Evolutionary conservation across 2,329 filamentous ascomycete genomes (phyloP), one percentile per base, ranked within the genome.

Genomic region (Pezicula carpinea): DNA sequence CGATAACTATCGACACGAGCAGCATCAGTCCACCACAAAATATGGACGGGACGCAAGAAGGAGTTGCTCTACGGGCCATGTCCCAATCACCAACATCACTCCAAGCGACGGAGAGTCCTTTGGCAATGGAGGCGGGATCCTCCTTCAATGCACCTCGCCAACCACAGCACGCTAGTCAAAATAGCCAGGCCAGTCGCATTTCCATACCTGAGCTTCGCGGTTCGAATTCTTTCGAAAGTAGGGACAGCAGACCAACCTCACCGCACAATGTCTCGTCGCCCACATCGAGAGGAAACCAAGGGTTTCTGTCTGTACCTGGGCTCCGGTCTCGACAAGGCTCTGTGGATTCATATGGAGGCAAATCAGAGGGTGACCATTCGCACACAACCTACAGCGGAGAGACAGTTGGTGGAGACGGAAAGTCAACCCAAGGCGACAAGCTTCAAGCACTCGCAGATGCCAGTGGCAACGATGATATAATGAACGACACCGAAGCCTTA

Each of bases 181-280:
- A 51, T 6, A 64, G 57, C 50, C 55, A 59, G 31, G 50, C 51
- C 31, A 61, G 60, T 43, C 50, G 48, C 26, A 55, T 55, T 46
- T 63, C 61, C 15, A 56, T 60, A 47, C 54, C 74, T 1, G 79
- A 83, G 54, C 62, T 75, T 39, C 73, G 74, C 47, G 70, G 71
- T 15, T 70, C 74, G 43, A 70, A 66, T 43, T 82, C 79, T 13
- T 82, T 82, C 47, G 81, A 85, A 33, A 78, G 72, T 54, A 70
- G 72, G 52, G 79, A 80, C 39, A 82, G 78, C 57, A 70, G 80
- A 56, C 82, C 82, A 10, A 82, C 76, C 2, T 85, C 82, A 34
- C 80, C 82, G 5, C 82, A 85, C 62, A 85, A 86, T 66, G 67
- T 85, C 34, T 85, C 80, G 0, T 84, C 82, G 10, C 81, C 82